Evolutionary conservation across 192 early-diverging fungal genomes (phyloP).

Genomic region (Phycomyces nitens): DNA sequence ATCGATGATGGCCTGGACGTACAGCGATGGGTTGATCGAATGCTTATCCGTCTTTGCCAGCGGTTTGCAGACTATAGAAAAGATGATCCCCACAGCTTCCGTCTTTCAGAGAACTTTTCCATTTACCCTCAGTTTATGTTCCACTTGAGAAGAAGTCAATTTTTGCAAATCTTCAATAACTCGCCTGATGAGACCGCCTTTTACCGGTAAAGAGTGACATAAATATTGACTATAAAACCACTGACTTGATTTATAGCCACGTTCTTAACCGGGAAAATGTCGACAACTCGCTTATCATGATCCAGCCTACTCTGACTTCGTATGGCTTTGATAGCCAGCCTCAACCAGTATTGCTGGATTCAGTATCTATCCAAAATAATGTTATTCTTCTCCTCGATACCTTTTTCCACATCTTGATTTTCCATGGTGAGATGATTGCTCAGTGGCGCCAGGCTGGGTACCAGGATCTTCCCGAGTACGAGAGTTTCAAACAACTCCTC

Average conservation of each 20-base stretch:
- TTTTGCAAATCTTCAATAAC: conserved; percentile 99
- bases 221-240: no score
- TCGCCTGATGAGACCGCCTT: conserved; percentile 97
- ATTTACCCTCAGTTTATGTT: conserved; percentile 99
- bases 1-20: conserved; percentile 97
- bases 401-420: conserved; percentile 99
- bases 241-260: conserved; percentile 67
- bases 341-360: conserved; percentile 92
- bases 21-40: conserved; percentile 94
- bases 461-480: conserved; percentile 92
- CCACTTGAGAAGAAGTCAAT: conserved; percentile 93
- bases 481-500: conserved; percentile 88
- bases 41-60: conserved; percentile 98
- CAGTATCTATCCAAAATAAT: conserved; percentile 96
- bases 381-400: conserved; percentile 91
- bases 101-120: conserved; percentile 87
- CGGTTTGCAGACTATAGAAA: conserved; percentile 95
- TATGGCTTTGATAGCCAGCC: conserved; percentile 85
- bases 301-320: conserved; percentile 94
- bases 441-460: conserved; percentile 95
- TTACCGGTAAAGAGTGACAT: conserved; percentile 71
- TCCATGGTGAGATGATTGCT: conserved; percentile 97
- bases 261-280: conserved; percentile 93
- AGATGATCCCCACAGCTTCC: conserved; percentile 91
- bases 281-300: conserved; percentile 98